Base-by-base conservation (phyloP, 371 early-diverging fungal genomes). In the Apophysomyces variabilis region DNA sequence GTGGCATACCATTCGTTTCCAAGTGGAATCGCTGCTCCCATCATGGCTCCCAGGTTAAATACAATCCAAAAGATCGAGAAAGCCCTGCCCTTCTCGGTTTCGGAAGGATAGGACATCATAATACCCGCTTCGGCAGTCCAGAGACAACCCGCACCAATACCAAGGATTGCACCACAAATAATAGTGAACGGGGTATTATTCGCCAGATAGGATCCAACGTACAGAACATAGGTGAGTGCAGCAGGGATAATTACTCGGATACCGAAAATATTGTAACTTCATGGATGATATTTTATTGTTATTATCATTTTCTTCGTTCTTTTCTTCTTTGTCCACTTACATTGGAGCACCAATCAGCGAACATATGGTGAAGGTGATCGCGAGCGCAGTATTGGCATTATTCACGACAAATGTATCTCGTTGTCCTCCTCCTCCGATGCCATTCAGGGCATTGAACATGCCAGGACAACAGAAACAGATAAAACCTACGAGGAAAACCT, bases 391-490 rank as follows among this genome's bases (percentile, higher is more conserved):
- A 65, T 84, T 83, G 69, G 89, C 93, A 56, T 84, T 82, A 71
- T 86, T 85, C 16, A 82, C 85, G 39, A 85, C 85, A 26, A 77
- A 84, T 26, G 82, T 82, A 70, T 89, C 86, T 14, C 67, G 64
- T 56, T 83, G 74, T 68, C 87, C 87, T 62, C 74, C 83, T 62
- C 82, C 77, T 58, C 87, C 87, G 37, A 78, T 68, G 62, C 74
- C 78, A 70, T 82, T 85, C 41, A 93, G 71, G 61, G 92, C 93
- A 66, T 94, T 94, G 80, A 88, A 94, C 93, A 94, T 92, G 60
- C 93, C 94, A 21, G 94, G 92, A 67, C 90, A 89, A 64, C 88
- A 85, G 82, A 92, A 92, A 71, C 91, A 90, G 66, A 91, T 86
- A 63, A 92, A 78, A 37, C 89, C 88, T 57, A 92, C 83, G 21